Evolutionary conservation across 2,329 filamentous ascomycete species (phyloP), one percentile per base, ranked within the genome.

Genomic region (Clonostachys sp.): DNA sequence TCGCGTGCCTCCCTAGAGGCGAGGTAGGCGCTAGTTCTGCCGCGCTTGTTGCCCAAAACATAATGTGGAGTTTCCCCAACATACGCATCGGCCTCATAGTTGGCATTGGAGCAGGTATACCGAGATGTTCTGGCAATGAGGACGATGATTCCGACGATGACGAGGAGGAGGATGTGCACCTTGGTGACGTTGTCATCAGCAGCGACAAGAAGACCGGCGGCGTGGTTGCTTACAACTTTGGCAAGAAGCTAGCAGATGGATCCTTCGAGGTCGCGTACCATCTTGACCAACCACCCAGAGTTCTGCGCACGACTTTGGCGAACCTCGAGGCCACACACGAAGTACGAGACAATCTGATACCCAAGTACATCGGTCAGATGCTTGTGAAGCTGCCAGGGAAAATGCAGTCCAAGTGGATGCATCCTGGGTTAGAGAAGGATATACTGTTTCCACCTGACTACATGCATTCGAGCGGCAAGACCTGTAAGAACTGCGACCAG

Each of bases 141-240:
- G 6, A 43, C 24, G 38, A 41, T 52, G 49, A 8, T 44, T 53
- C 41, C 24, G 24, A 30, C 24, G 24, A 30, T 30, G 24, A 30
- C 9, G 24, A 30, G 2, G 42, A 48, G 38, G 53, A 53, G 3
- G 65, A 69, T 50, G 69, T 69, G 12, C 61, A 66, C 4, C 57
- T 70, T 17, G 66, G 66, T 1, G 63, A 69, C 51, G 56, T 70
- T 1, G 57, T 70, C 6, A 61, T 70, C 17, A n/a, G 55, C 58
- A 6, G 55, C 54, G 16, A 53, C 35, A 2, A 50, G 49, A 33
- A 51, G 36, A n/a, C 36, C 17, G 36, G 36, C 17, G 36, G 36
- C 5, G 14, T 58, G 2, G 50, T 58, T 47, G 53, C 57, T 14
- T 53, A 54, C 24, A 54, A 58, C 30, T n/a, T 56, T 8, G 54